These are phyloP conservation scores for Dunaliella primolecta DNA, from an alignment of 139 green algal species.

Conservation along the genomic window DNA sequence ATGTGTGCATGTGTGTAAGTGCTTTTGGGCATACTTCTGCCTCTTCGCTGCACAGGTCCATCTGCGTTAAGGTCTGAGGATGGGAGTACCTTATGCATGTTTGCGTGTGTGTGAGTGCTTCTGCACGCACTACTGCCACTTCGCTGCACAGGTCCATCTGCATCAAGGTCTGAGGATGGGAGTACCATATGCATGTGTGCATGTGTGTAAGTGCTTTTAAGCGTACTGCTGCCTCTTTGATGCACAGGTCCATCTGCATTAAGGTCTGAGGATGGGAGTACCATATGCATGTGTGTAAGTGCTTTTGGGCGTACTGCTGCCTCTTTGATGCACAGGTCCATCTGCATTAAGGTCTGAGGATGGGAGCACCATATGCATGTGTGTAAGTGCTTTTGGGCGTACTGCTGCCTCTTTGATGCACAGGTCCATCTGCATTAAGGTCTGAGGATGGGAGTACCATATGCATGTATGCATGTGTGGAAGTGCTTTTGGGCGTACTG, in stretches of 20 bases:
- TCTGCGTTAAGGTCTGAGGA: constrained; percentile 50
- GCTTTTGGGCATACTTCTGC: constrained; percentile 41
- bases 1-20: not conserved
- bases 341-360: constrained; percentile 49
- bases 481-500: constrained; percentile 35
- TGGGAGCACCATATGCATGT: not conserved
- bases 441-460: not conserved
- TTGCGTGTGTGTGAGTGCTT: too few species aligned
- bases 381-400: constrained; percentile 31
- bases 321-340: constrained; percentile 60
- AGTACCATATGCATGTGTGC: not conserved
- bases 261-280: too few species aligned
- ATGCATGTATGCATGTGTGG: not conserved
- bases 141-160: constrained; percentile 70
- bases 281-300: too few species aligned
- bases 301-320: constrained; percentile 41
- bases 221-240: constrained; percentile 36
- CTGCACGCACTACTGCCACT: constrained; percentile 37
- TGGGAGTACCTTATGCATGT: not conserved
- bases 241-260: constrained; percentile 66
- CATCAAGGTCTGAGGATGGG: too few species aligned
- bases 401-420: constrained; percentile 42
- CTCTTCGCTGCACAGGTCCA: constrained; percentile 61
- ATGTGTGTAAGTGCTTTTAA: constrained; percentile 35
- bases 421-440: constrained; percentile 67